Percentiles rank a stretch among this genome's conserved stretches.
phyloP scores from a whole-genome alignment of 345 rosid genomes.

The Conringia planisiliqua region DNA sequence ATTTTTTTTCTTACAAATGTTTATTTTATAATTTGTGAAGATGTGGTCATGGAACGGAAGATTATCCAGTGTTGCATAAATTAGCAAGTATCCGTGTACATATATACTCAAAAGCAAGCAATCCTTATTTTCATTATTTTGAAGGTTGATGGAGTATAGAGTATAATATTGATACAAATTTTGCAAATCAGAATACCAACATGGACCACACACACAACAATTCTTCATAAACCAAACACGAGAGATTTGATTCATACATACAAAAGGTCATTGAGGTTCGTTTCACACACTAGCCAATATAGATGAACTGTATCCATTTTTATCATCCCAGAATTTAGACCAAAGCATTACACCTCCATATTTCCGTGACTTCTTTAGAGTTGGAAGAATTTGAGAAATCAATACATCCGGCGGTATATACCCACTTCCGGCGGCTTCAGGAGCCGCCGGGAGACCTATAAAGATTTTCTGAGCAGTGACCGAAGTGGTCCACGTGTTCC shows the following conservation, averaged over 20 bases:
- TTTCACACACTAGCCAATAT: slow-evolving; percentile 40
- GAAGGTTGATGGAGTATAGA: not conserved
- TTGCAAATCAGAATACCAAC: not conserved
- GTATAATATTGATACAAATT: not conserved
- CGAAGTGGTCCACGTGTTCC: slow-evolving; percentile 56
- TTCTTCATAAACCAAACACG: not conserved
- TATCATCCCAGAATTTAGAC: slow-evolving; percentile 54
- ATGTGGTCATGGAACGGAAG: too few species aligned
- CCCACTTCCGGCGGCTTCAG: slow-evolving; percentile 54
- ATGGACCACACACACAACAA: not conserved
- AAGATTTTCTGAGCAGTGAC: slow-evolving; percentile 36
- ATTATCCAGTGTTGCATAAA: too few species aligned
- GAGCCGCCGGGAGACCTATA: slow-evolving; percentile 58
- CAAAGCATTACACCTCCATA: slow-evolving; percentile 73
- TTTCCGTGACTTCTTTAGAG: slow-evolving; percentile 38
- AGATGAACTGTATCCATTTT: slow-evolving; percentile 48
- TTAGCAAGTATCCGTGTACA: too few species aligned
- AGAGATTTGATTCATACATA: not conserved
- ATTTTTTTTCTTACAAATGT: too few species aligned
- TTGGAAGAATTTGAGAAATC: slow-evolving; percentile 42
- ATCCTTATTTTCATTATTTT: not conserved
- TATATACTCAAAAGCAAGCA: not conserved
- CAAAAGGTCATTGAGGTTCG: not conserved
- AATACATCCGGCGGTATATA: slow-evolving; percentile 44
- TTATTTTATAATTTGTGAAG: too few species aligned